These are phyloP conservation scores for Candida ponderosae DNA, from an alignment of 805 yeast genomes.

Conservation along the genomic window DNA sequence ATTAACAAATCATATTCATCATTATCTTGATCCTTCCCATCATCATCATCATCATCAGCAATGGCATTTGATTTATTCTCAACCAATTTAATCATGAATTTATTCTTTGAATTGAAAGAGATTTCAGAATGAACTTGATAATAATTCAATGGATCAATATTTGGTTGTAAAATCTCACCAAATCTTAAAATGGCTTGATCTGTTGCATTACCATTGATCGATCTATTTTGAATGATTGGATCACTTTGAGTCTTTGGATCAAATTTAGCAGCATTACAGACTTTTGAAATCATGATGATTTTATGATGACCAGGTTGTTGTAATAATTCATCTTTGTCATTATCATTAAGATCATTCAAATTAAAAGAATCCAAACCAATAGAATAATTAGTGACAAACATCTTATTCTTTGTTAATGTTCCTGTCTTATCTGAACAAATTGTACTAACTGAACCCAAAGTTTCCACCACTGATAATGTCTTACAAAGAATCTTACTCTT, in stretches of 20 bases:
- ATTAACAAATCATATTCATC: slow-evolving; percentile 14
- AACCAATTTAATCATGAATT: slow-evolving; percentile 32
- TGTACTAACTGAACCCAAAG: slow-evolving; percentile 47
- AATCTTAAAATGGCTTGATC: slow-evolving; percentile 36
- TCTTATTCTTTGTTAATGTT: slow-evolving; percentile 41
- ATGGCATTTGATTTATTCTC: slow-evolving; percentile 9
- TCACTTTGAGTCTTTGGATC: slow-evolving; percentile 8
- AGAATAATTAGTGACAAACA: slow-evolving; percentile 28
- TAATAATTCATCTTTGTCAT: slow-evolving; percentile 4
- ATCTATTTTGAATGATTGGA: slow-evolving; percentile 14
- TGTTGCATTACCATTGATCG: slow-evolving; percentile 38
- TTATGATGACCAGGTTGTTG: background rate
- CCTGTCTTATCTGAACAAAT: slow-evolving; percentile 37
- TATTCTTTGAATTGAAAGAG: slow-evolving; percentile 39
- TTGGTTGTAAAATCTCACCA: slow-evolving; percentile 19
- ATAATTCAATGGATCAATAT: slow-evolving; percentile 4
- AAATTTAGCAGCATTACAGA: slow-evolving; percentile 30
- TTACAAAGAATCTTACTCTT: slow-evolving; percentile 36
- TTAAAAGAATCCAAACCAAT: slow-evolving; percentile 5
- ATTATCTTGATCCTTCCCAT: background rate
- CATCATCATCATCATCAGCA: slow-evolving; percentile 1
- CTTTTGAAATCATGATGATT: slow-evolving; percentile 16
- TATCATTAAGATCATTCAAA: background rate
- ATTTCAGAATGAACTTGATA: slow-evolving; percentile 24
- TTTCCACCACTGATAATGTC: slow-evolving; percentile 41